These are phyloP conservation scores for Hemileccinum hortonii DNA, from an alignment of 1,284 basidiomycete species.

Conservation along the genomic window DNA sequence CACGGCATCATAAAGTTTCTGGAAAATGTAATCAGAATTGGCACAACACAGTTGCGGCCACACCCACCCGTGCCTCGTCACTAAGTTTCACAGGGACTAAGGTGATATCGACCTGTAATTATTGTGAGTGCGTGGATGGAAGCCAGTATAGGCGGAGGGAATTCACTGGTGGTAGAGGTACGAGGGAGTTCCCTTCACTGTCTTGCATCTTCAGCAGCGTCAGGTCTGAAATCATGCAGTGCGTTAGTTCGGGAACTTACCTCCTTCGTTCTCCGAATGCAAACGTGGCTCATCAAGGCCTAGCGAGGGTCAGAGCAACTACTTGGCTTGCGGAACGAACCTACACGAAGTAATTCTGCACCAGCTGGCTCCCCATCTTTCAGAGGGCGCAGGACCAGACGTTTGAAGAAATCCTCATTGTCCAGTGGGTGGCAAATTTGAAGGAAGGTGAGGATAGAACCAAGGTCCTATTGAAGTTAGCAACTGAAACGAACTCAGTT, in stretches of 20 bases:
- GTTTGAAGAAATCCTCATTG: conserved; percentile 76
- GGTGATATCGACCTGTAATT: conserved; percentile 67
- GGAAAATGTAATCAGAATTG: conserved; percentile 7
- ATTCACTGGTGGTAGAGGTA: conserved; percentile 73
- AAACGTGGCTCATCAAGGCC: conserved; percentile 82
- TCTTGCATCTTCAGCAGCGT: conserved; percentile 72
- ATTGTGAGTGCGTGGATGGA: conserved; percentile 2
- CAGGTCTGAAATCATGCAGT: conserved; percentile 1
- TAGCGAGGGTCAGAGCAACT: conserved; percentile 28
- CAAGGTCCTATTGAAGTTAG: conserved; percentile 62
- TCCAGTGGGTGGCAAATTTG: conserved; percentile 80
- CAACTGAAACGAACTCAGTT: not conserved
- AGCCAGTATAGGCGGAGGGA: not conserved
- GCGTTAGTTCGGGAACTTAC: conserved; percentile 37
- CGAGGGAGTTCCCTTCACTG: conserved; percentile 64
- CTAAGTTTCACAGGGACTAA: conserved; percentile 68
- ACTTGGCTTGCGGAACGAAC: conserved; percentile 19
- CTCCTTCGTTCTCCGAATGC: conserved; percentile 86
- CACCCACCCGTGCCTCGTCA: conserved; percentile 62
- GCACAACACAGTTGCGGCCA: not conserved
- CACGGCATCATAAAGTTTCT: conserved; percentile 77
- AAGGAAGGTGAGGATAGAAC: conserved; percentile 80
- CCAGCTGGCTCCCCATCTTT: conserved; percentile 66
- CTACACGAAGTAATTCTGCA: conserved; percentile 68
- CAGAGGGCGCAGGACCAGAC: conserved; percentile 70